These are phyloP conservation scores for Mucor indicus DNA, from an alignment of 371 early-diverging fungal species.

Conservation along the genomic window DNA sequence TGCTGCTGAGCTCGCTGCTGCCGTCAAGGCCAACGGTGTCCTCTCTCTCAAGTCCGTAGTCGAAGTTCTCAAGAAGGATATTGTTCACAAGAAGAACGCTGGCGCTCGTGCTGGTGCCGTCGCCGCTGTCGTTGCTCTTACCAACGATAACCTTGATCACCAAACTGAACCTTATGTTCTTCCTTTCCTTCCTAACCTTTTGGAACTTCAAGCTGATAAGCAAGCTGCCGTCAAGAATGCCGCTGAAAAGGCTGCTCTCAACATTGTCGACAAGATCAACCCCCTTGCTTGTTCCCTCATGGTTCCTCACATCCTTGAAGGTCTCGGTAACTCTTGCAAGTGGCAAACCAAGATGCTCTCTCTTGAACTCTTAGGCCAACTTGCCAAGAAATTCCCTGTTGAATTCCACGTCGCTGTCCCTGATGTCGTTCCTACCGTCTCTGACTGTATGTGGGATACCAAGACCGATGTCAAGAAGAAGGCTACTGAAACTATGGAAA, in stretches of 20 bases:
- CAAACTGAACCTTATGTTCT: constrained; percentile 63
- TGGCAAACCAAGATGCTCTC: constrained; percentile 77
- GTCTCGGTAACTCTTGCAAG: constrained; percentile 64
- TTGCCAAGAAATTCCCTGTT: constrained; percentile 54
- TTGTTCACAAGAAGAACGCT: constrained; percentile 64
- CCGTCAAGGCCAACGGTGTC: constrained; percentile 51
- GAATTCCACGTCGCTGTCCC: constrained; percentile 62
- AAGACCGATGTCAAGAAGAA: constrained; percentile 60
- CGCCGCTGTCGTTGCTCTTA: constrained; percentile 59
- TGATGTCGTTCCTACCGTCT: constrained; percentile 69
- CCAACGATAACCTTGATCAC: constrained; percentile 40
- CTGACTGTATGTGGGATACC: constrained; percentile 75
- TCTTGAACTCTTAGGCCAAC: constrained; percentile 49
- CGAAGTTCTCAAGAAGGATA: constrained; percentile 50
- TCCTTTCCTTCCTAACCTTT: constrained; percentile 47
- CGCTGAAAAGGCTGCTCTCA: constrained; percentile 54
- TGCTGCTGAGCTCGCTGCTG: constrained; percentile 52
- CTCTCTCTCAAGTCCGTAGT: constrained; percentile 58
- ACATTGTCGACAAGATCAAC: constrained; percentile 47
- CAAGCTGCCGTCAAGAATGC: constrained; percentile 57
- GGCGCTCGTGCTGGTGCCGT: constrained; percentile 65
- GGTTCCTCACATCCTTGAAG: constrained; percentile 59
- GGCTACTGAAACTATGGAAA: constrained; percentile 51
- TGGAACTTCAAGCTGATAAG: constrained; percentile 72
- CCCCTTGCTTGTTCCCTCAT: constrained; percentile 53